Evolutionary conservation across 2,329 filamentous ascomycete genomes (phyloP).

Genomic region (Alternaria atra): DNA sequence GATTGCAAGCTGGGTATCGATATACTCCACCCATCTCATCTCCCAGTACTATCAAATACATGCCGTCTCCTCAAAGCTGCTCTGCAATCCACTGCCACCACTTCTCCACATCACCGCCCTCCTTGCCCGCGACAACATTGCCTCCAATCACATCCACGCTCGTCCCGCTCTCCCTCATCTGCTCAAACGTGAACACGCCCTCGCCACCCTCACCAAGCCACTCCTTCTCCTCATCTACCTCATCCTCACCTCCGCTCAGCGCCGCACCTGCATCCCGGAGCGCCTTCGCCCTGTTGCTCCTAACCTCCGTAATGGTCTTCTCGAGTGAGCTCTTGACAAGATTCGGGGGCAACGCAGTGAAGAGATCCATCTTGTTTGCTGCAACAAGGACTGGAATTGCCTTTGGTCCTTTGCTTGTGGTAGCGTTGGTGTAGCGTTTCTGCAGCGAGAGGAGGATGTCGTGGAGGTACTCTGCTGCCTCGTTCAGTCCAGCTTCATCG

Average conservation of each 20-base stretch:
- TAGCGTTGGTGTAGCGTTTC: slow-evolving; percentile 69
- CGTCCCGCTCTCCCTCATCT: slow-evolving; percentile 85
- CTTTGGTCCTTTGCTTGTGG: slow-evolving; percentile 65
- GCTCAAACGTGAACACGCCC: slow-evolving; percentile 78
- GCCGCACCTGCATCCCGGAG: slow-evolving; percentile 83
- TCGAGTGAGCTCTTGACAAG: slow-evolving; percentile 81
- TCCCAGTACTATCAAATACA: background rate
- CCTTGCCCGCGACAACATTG: slow-evolving; percentile 66
- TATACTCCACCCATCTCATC: background rate
- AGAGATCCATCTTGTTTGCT: slow-evolving; percentile 95
- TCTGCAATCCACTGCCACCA: slow-evolving; percentile 94
- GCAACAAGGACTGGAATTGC: slow-evolving; percentile 81
- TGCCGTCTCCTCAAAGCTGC: slow-evolving; percentile 63
- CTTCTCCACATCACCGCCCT: slow-evolving; percentile 75
- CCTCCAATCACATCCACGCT: slow-evolving; percentile 80
- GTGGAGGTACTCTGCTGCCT: slow-evolving; percentile 85
- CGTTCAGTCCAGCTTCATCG: slow-evolving; percentile 64
- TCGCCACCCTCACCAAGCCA: slow-evolving; percentile 85
- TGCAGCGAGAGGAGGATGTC: slow-evolving; percentile 87
- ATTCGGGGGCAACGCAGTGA: slow-evolving; percentile 84
- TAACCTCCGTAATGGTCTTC: slow-evolving; percentile 79
- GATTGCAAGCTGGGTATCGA: background rate
- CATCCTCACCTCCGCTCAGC: slow-evolving; percentile 62
- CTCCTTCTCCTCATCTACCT: slow-evolving; percentile 72
- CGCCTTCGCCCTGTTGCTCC: slow-evolving; percentile 77